Evolutionary conservation across 2,329 filamentous ascomycete genomes (phyloP).

Genomic region (Metarhizium album): DNA sequence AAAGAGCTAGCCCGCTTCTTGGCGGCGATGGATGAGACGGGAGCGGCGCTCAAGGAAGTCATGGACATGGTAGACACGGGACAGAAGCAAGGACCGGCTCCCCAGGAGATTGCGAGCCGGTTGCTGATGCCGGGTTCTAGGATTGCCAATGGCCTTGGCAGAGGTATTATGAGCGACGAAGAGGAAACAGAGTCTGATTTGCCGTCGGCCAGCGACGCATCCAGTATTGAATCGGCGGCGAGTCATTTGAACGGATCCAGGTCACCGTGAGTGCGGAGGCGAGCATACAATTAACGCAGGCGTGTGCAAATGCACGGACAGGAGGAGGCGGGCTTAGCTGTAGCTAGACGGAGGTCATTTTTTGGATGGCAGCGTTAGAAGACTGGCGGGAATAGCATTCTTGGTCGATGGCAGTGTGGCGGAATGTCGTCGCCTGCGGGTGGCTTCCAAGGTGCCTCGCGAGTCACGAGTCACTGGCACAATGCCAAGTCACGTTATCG

Average conservation of each 20-base stretch:
- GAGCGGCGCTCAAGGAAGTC: slow-evolving; percentile 64
- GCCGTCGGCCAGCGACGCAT: slow-evolving; percentile 26
- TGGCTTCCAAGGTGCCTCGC: too few species aligned
- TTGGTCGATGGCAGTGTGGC: too few species aligned
- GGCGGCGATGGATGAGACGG: slow-evolving; percentile 80
- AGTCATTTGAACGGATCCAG: slow-evolving; percentile 13
- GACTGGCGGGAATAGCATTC: neutral
- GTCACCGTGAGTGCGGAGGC: neutral
- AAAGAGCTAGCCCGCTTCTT: slow-evolving; percentile 92
- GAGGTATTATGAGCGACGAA: slow-evolving; percentile 19
- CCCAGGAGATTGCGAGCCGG: slow-evolving; percentile 17
- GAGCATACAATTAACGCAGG: too few species aligned
- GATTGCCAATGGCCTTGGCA: slow-evolving; percentile 19
- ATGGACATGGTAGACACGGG: slow-evolving; percentile 48
- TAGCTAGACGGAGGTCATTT: neutral
- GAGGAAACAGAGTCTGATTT: slow-evolving; percentile 23
- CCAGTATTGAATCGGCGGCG: slow-evolving; percentile 25
- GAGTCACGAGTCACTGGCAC: too few species aligned
- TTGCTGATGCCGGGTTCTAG: slow-evolving; percentile 22
- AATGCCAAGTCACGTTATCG: slow-evolving; percentile 9
- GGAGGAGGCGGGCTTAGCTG: neutral
- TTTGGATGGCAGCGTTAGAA: neutral
- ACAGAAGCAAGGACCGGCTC: slow-evolving; percentile 18
- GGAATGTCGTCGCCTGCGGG: too few species aligned
- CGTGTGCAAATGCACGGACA: neutral